Base-by-base conservation (phyloP, 2,329 filamentous ascomycete genomes). In the Chrysosporium keratinophilum region DNA sequence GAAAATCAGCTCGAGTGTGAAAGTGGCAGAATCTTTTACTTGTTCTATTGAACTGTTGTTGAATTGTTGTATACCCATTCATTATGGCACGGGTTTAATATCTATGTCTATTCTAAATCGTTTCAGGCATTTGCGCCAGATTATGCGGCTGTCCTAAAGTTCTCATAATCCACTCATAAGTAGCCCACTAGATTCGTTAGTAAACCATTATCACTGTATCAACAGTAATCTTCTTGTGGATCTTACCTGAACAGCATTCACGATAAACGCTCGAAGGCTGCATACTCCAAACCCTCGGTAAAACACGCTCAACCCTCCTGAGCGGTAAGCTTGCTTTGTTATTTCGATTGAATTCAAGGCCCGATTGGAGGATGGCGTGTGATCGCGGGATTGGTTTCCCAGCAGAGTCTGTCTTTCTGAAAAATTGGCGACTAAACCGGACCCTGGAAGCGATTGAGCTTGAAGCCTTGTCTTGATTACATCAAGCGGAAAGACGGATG, bases 391-490 rank as follows among this genome's bases (percentile, higher is more conserved):
- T 52, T 55, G 54, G 58, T 56, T 57, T 47, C 42, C 61, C 53
- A 58, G 54, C 39, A 61, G 64, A 52, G 56, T 58, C 33, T 58
- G 63, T 58, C 54, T 62, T 54, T 60, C 66, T 56, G 47, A 52
- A 23, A 37, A 33, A 50, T 60, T 4, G 15, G 15, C 33, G 5
- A 35, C 23, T 9, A 49, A 39, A 20, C 46, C 10, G 17, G 20
- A 10, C 12, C 37, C 15, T 3, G 46, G 43, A 17, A 54, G 54
- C 3, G 67, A 69, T 69, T 93, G 87, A 1, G 84, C 84, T 68
- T 97, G 91, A n/a, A 96, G 78, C 51, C 88, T 77, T 2, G 91
- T 96, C 73, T 97, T 97, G 64, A 97, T 78, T 45, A 95, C 84
- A 68, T 97, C 91, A 14, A 97, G 71, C 0, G 91, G 91, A 61